phyloP scores from a whole-genome alignment of 2,329 filamentous ascomycete genomes.

The Penicillium sp. region DNA sequence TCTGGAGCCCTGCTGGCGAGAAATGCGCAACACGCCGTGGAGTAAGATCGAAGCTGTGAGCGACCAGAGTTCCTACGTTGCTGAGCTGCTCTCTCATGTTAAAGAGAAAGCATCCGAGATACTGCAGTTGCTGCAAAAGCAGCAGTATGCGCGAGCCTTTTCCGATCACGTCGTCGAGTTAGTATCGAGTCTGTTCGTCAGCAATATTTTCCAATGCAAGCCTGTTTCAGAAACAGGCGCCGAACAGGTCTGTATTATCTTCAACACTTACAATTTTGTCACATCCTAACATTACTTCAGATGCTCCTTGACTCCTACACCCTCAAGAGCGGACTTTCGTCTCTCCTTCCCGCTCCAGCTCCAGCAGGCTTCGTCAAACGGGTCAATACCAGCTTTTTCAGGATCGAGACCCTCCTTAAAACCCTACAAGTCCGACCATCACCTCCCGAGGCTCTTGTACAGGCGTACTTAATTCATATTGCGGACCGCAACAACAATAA shows the following conservation, averaged over 20 bases:
- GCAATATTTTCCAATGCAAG: conserved; percentile 81
- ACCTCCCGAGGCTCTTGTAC: conserved; percentile 88
- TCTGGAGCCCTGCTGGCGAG: conserved; percentile 85
- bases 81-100: conserved; percentile 71
- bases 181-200: conserved; percentile 73
- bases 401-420: conserved; percentile 89
- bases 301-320: conserved; percentile 94
- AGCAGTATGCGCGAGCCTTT: conserved; percentile 90
- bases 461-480: conserved; percentile 97
- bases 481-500: conserved; percentile 90
- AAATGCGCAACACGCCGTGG: conserved; percentile 97
- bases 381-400: conserved; percentile 77
- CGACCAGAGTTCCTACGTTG: conserved; percentile 90
- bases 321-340: conserved; percentile 49
- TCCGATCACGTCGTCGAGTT: conserved; percentile 94
- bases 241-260: conserved; percentile 64
- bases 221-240: conserved; percentile 92
- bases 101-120: conserved; percentile 72
- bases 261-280: neutral
- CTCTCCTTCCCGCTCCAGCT: conserved; percentile 57
- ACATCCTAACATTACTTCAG: conserved; percentile 41
- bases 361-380: conserved; percentile 74
- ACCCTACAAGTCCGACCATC: conserved; percentile 91
- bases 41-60: conserved; percentile 88
- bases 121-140: conserved; percentile 75